Evolutionary conservation across 202 grass and related monocot species (phyloP), one percentile per base, ranked within the genome.

Genomic region (Musa balbisiana): DNA sequence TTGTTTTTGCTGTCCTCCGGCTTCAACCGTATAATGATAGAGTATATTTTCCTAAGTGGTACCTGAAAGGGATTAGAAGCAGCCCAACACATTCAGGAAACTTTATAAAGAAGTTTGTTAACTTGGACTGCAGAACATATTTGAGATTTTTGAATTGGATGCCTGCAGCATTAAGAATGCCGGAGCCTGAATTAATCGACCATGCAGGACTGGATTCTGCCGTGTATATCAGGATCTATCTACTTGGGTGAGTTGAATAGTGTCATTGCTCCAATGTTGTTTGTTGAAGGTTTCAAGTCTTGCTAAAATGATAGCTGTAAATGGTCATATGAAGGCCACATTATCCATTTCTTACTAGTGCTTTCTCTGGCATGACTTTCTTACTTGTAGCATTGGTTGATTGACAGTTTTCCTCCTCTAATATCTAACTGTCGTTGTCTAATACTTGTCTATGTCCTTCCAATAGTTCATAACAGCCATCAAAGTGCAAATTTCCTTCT

Each of bases 11-110:
- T 17, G 53, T 97, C 78, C 73, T 97, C 20, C 75, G 93, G 74
- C 87, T 93, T 77, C 93, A 97, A 11, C 93, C 93, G 58, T 77
- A 91, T 55, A 97, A 97, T 71, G 93, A 97, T 76, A 84, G 90
- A 62, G 93, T 97, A 6, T 97, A 93, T 77, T 97, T 97, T 82
- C 93, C 93, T 43, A 97, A 89, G 82, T 97, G 93, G 90, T 93
- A 97, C 72, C 90, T 97, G 52, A 97, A 89, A 79, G 90, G 90
- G 25, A 91, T 84, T 80, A 91, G 90, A 82, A 93, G 84, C 84
- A 93, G 84, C 83, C 88, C 90, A 72, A 79, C 85, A 56, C 33
- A 79, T 70, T 17, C 87, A 9, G 67, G 86, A 79, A 84, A 83
- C 73, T 70, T 73, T 23, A 78, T 93, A 73, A 82, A 76, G 10